Evolutionary conservation across 495 filamentous ascomycete genomes (phyloP).

Genomic region (Penicillium cataractarum): DNA sequence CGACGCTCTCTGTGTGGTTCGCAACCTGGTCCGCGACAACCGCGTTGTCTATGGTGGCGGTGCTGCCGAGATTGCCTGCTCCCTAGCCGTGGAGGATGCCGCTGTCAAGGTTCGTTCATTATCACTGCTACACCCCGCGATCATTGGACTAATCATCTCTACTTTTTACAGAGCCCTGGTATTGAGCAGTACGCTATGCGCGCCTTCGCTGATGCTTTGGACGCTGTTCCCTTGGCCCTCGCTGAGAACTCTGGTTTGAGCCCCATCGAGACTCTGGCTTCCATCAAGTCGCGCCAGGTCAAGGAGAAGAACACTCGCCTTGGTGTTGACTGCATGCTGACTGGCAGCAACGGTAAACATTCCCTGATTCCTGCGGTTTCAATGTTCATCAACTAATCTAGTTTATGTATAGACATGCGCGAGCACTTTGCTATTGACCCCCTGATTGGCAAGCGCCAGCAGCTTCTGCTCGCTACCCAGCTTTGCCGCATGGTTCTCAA

Average conservation of each 20-base stretch:
- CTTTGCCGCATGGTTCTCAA: slow-evolving; percentile 99
- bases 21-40: slow-evolving; percentile 94
- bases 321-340: slow-evolving; percentile 97
- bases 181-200: slow-evolving; percentile 99
- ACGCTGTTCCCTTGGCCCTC: slow-evolving; percentile 93
- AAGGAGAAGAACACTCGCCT: slow-evolving; percentile 83
- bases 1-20: slow-evolving; percentile 96
- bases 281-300: slow-evolving; percentile 93
- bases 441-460: slow-evolving; percentile 95
- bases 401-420: slow-evolving; percentile 72
- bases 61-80: slow-evolving; percentile 97
- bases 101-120: slow-evolving; percentile 70
- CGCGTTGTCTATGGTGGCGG: slow-evolving; percentile 98
- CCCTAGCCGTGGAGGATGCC: slow-evolving; percentile 91
- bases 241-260: slow-evolving; percentile 96
- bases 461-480: slow-evolving; percentile 93
- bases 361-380: background rate
- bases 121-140: background rate
- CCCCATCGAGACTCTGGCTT: slow-evolving; percentile 92
- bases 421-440: slow-evolving; percentile 98
- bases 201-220: slow-evolving; percentile 93
- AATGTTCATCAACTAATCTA: slow-evolving; percentile 13
- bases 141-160: slow-evolving; percentile 13
- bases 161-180: slow-evolving; percentile 68
- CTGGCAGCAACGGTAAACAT: slow-evolving; percentile 76